These are phyloP conservation scores for Rhodotorula diobovata DNA, from an alignment of 768 basidiomycete species.

Conservation along the genomic window DNA sequence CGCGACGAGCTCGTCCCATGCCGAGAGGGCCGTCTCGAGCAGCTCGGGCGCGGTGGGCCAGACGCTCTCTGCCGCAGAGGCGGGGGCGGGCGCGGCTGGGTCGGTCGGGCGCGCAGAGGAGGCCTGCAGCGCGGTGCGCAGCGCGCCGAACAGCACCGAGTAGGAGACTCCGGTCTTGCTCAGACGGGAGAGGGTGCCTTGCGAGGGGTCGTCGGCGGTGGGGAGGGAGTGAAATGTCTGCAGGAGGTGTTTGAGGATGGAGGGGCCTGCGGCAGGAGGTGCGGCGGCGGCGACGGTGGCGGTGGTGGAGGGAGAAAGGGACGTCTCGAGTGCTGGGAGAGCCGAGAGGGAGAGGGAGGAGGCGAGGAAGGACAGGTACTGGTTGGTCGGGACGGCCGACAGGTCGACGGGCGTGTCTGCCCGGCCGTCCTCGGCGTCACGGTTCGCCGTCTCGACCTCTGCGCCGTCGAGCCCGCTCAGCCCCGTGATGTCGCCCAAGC, in stretches of 20 bases:
- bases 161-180: constrained; percentile 14
- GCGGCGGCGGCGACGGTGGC: not conserved
- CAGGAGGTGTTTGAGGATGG: constrained; percentile 10
- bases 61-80: too few relatives aligned
- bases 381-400: constrained; percentile 17
- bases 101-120: not conserved
- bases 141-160: constrained; percentile 16
- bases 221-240: constrained; percentile 22
- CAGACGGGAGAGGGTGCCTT: not conserved
- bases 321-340: too few relatives aligned
- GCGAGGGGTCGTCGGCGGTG: not conserved
- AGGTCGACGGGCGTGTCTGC: constrained; percentile 16
- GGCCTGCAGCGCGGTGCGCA: constrained; percentile 2
- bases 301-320: not conserved
- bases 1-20: constrained; percentile 4
- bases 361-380: constrained; percentile 32
- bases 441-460: not conserved
- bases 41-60: constrained; percentile 4
- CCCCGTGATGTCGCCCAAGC: not conserved
- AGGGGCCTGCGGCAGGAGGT: not conserved
- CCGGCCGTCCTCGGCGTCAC: not conserved
- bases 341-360: not conserved
- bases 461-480: not conserved
- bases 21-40: constrained; percentile 1
- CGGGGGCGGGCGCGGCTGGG: not conserved